phyloP scores from a whole-genome alignment of 208 protist genomes.

The Kentomonas sorsogonicus region DNA sequence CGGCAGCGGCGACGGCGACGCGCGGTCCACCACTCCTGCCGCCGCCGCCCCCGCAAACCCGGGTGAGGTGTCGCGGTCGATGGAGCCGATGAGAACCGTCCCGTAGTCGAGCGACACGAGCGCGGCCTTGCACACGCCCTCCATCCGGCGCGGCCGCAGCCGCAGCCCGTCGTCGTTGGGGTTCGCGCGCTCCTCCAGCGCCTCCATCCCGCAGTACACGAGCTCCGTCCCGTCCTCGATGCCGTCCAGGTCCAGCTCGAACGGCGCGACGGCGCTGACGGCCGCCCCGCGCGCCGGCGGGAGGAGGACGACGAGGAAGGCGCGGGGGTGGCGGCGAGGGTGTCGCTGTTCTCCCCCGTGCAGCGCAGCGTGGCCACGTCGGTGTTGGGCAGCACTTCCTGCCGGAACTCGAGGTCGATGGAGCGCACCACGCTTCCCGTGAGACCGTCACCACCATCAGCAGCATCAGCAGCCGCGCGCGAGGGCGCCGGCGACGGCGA shows the following conservation, averaged over 20 bases:
- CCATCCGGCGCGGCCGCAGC: conserved; percentile 30
- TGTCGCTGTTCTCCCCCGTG: conserved; percentile 30
- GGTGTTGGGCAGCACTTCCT: conserved; percentile 60
- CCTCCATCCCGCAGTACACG: conserved; percentile 49
- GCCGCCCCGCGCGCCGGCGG: too few species aligned
- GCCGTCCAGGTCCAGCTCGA: conserved; percentile 63
- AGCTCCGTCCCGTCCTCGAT: conserved; percentile 65
- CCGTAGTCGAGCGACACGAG: conserved; percentile 81
- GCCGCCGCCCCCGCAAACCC: neutral
- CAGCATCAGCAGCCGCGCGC: too few species aligned
- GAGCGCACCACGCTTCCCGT: conserved; percentile 26
- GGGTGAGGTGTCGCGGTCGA: conserved; percentile 17
- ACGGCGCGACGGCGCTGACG: conserved; percentile 6
- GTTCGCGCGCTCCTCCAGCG: conserved; percentile 67
- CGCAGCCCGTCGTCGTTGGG: conserved; percentile 71
- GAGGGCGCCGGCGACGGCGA: too few species aligned
- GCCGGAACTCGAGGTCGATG: conserved; percentile 55
- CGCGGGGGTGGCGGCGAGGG: too few species aligned
- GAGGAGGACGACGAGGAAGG: too few species aligned
- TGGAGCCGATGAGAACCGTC: conserved; percentile 64
- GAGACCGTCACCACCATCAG: too few species aligned
- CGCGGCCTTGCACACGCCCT: conserved; percentile 60
- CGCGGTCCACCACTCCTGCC: neutral
- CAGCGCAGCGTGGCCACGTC: conserved; percentile 68
- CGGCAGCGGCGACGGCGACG: conserved; percentile 23